These are phyloP conservation scores for Lophiotrema nucula DNA, from an alignment of 495 filamentous ascomycete genomes.

Conservation along the genomic window DNA sequence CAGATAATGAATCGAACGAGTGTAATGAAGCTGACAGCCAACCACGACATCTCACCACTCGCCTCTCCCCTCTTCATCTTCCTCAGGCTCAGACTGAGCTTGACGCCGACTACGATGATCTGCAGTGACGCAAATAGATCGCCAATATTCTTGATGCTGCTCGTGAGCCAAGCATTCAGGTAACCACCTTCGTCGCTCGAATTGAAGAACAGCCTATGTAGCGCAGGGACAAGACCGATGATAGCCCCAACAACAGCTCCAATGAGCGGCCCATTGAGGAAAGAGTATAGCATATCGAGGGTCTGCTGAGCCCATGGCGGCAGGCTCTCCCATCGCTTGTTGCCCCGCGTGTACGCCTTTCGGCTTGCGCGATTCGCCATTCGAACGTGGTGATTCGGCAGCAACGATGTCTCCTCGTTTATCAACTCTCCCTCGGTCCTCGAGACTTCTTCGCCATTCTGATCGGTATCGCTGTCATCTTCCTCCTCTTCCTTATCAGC, in stretches of 20 bases:
- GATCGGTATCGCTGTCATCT: slow-evolving; percentile 35
- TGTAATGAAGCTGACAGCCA: slow-evolving; percentile 55
- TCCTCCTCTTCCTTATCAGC: slow-evolving; percentile 37
- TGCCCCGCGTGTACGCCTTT: slow-evolving; percentile 18
- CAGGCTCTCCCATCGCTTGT: slow-evolving; percentile 42
- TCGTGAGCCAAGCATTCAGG: slow-evolving; percentile 69
- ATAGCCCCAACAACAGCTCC: slow-evolving; percentile 61
- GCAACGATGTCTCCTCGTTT: slow-evolving; percentile 53
- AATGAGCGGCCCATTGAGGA: slow-evolving; percentile 66
- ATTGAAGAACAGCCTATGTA: slow-evolving; percentile 68
- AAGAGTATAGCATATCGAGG: slow-evolving; percentile 50
- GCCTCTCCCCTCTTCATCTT: slow-evolving; percentile 52
- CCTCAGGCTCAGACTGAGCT: slow-evolving; percentile 55
- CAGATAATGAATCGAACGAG: slow-evolving; percentile 63
- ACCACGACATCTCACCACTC: slow-evolving; percentile 52
- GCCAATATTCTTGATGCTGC: slow-evolving; percentile 64
- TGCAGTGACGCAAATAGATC: slow-evolving; percentile 69
- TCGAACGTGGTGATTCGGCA: slow-evolving; percentile 43
- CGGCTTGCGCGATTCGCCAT: slow-evolving; percentile 31
- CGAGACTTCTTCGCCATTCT: slow-evolving; percentile 32
- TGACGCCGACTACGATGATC: slow-evolving; percentile 70
- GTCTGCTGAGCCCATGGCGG: slow-evolving; percentile 40
- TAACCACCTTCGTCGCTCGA: slow-evolving; percentile 63
- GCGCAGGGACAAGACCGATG: slow-evolving; percentile 60
- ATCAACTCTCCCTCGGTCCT: slow-evolving; percentile 33